Percentiles rank a stretch among this genome's conserved stretches.
Conservation (phyloP, 306 rosid species). For the Dryas octopetala region DNA sequence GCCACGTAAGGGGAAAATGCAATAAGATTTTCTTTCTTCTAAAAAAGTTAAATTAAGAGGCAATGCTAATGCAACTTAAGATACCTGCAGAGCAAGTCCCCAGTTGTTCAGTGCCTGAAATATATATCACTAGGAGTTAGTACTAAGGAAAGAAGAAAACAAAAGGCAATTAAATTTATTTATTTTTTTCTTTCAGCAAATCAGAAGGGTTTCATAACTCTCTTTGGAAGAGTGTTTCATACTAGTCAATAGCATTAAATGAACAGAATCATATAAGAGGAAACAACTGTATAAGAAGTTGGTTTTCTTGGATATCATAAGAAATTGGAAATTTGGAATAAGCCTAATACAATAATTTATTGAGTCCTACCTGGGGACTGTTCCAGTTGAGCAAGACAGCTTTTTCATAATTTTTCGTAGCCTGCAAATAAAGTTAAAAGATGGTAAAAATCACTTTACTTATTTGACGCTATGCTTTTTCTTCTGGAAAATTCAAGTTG, state of each 20-base stretch:
- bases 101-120: conserved; percentile 98
- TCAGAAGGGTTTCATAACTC: not conserved
- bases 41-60: not conserved
- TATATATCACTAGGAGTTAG: conserved; percentile 34
- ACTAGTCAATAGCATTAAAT: not conserved
- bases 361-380: conserved; percentile 85
- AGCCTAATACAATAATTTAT: conserved; percentile 15
- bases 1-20: not conserved
- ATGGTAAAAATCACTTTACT: conserved; percentile 6
- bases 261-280: not conserved
- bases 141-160: conserved; percentile 6
- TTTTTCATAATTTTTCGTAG: conserved; percentile 84
- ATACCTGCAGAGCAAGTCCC: conserved; percentile 99
- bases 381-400: conserved; percentile 99
- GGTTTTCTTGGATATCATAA: conserved; percentile 1
- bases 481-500: not conserved
- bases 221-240: not conserved
- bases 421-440: conserved; percentile 54
- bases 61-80: conserved; percentile 9
- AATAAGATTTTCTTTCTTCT: not conserved
- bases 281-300: not conserved
- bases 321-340: not conserved
- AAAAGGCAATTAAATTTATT: not conserved
- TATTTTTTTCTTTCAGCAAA: not conserved
- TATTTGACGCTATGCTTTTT: not conserved